These are phyloP conservation scores for Aspergillus floridensis DNA, from an alignment of 2,329 filamentous ascomycete species.

Conservation along the genomic window DNA sequence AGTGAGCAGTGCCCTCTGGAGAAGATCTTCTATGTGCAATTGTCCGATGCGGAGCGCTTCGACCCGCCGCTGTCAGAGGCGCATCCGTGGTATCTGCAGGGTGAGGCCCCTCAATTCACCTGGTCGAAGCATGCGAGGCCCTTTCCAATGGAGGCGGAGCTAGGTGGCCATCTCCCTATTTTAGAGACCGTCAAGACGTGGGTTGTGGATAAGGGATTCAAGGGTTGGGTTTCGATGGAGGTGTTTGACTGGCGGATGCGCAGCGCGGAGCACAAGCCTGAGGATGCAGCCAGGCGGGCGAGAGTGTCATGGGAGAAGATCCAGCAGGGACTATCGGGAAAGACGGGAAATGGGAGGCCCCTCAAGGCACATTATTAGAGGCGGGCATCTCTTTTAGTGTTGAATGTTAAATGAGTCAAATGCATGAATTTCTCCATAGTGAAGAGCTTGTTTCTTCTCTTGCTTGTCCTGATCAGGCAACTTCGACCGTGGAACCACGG, in stretches of 20 bases:
- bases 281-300: constrained; percentile 20
- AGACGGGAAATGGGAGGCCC: neutral
- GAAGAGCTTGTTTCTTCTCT: too few species aligned
- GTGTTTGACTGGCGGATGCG: constrained; percentile 33
- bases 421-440: neutral
- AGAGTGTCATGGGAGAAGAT: constrained; percentile 22
- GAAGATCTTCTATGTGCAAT: constrained; percentile 37
- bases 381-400: neutral
- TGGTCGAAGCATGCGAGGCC: constrained; percentile 32
- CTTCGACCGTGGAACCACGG: neutral
- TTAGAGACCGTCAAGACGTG: constrained; percentile 27
- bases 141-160: constrained; percentile 30
- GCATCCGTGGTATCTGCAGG: constrained; percentile 31
- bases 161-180: constrained; percentile 30
- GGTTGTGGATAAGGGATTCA: constrained; percentile 29
- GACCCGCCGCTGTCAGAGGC: constrained; percentile 28
- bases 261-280: constrained; percentile 11
- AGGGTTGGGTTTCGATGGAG: constrained; percentile 36
- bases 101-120: constrained; percentile 29
- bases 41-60: constrained; percentile 37
- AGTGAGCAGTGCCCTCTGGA: constrained; percentile 21
- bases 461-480: neutral
- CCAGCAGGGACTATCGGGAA: constrained; percentile 3
- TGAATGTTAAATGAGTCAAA: neutral
- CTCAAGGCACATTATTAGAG: neutral